Base-by-base conservation (phyloP, 352 stramenopile genomes). In the Plasmopara halstedii region DNA sequence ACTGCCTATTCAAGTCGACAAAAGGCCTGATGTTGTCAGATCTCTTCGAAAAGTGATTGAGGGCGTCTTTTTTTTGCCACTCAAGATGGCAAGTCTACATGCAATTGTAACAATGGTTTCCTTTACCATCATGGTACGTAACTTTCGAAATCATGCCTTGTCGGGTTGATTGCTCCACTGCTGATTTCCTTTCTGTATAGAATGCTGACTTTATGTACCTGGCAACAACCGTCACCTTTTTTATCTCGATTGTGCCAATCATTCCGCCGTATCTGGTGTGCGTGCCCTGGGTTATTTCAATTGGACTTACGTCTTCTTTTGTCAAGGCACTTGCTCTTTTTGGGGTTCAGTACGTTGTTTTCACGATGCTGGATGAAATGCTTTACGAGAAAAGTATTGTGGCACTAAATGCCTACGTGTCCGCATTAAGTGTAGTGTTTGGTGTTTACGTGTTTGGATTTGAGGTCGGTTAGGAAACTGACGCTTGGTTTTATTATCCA, bases 11-110 rank as follows among this genome's bases (percentile, higher is more conserved):
- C 72, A 84, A 58, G 54, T 84, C 20, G 60, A 73, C 47, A 89
- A 88, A 55, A 59, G 75, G 8, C 81, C 78, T 19, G 62, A 83
- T 26, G 77, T 93, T 26, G 67, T 84, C 2, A 52, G 65, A 2
- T 90, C 81, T 14, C 48, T 93, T 13, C 63, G 81, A 1, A 87
- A 86, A 47, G 78, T 88, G 7, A 83, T 94, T 13, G 82, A 91
- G 42, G 82, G 82, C 22, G 82, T 94, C 15, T 91, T 94, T 47
- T 94, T 91, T 42, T 49, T 94, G 29, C 82, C 82, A 29, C 70
- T 94, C 13, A 94, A 94, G 60, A 94, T 94, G 68, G 82, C 82
- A 17, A 91, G 79, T 55, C 73, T 94, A 14, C 82, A 94, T 31
- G 82, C 82, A 2, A 83, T 94, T 26, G 76, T 94, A n/a, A 91